These are phyloP conservation scores for Cytospora paraplurivora DNA, from an alignment of 2,329 filamentous ascomycete species.

Conservation along the genomic window DNA sequence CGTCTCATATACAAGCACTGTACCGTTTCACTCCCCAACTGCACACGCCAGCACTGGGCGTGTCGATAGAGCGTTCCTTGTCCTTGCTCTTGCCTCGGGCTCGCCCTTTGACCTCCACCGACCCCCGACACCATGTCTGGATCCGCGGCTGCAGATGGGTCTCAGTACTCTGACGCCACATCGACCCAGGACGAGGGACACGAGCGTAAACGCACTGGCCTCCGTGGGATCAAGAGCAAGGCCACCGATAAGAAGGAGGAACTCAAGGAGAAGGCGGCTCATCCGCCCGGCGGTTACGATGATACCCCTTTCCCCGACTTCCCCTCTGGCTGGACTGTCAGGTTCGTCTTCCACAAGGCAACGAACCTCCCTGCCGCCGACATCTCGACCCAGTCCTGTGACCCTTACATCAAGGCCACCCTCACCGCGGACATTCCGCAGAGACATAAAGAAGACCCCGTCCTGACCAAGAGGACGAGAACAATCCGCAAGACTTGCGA, in stretches of 20 bases:
- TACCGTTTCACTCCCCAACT: neutral
- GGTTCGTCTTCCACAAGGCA: slow-evolving; percentile 81
- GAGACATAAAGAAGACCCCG: slow-evolving; percentile 84
- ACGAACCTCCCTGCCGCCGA: slow-evolving; percentile 82
- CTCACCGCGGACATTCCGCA: slow-evolving; percentile 69
- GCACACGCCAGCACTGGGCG: neutral
- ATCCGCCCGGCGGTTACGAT: slow-evolving; percentile 78
- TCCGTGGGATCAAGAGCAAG: slow-evolving; percentile 38
- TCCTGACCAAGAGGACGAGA: slow-evolving; percentile 71
- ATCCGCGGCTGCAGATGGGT: slow-evolving; percentile 11
- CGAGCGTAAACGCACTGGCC: neutral
- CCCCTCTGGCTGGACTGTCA: slow-evolving; percentile 79
- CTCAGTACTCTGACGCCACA: neutral
- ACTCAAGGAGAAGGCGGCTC: slow-evolving; percentile 42
- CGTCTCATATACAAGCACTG: neutral
- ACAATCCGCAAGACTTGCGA: slow-evolving; percentile 73
- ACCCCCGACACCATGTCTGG: slow-evolving; percentile 21
- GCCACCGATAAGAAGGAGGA: slow-evolving; percentile 42
- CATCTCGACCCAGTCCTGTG: slow-evolving; percentile 73
- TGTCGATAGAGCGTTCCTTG: slow-evolving; percentile 5
- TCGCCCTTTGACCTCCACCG: slow-evolving; percentile 1
- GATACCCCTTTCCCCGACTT: slow-evolving; percentile 73
- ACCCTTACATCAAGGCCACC: slow-evolving; percentile 81
- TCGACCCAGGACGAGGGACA: neutral
- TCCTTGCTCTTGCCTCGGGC: neutral